Base-by-base conservation (phyloP, 495 filamentous ascomycete genomes). In the Xylaria cubensis region DNA sequence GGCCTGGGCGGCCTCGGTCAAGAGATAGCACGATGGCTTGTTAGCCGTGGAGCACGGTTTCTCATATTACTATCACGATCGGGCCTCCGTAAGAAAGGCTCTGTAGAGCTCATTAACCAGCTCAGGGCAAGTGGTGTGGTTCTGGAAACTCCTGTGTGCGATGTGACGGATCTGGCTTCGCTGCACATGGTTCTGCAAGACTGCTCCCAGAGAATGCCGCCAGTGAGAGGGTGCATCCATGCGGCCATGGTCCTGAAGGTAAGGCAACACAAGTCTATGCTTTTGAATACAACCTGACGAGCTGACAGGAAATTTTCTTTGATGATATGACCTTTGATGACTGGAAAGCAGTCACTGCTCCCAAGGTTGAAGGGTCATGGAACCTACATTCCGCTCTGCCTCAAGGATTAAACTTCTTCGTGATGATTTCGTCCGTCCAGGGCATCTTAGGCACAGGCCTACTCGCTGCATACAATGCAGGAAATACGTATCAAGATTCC, bases 401-500 rank as follows among this genome's bases (percentile, higher is more conserved):
- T 44, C 70, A 70, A 36, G 69, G 53, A n/a, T 78, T 90, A 0
- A 88, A 90, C 71, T 91, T 91, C 78, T 90, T 91, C 77, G 72
- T 89, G 48, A 77, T 82, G 26, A 77, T 89, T 3, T 87, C 86
- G 19, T 90, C 89, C 3, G 71, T 87, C 0, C 75, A 83, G 12
- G 87, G 83, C 12, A 75, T 86, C 1, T 68, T 88, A 15, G 89
- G 89, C 0, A 84, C 74, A 72, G 51, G 76, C 42, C 80, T 80
- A 0, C 88, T 91, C 71, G 77, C 86, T 21, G 86, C 85, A 32
- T 91, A 92, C 71, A 81, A 85, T 5, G 86, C 88, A 1, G 87
- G 84, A 17, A 88, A 88, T 75, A 83, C 85, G 6, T 91, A 85
- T 75, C 80, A 87, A n/a, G 88, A 86, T 61, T 81, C 82, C 0